Conservation (phyloP, 1,139 yeast genomes). For the Suhomyces anneliseae region DNA sequence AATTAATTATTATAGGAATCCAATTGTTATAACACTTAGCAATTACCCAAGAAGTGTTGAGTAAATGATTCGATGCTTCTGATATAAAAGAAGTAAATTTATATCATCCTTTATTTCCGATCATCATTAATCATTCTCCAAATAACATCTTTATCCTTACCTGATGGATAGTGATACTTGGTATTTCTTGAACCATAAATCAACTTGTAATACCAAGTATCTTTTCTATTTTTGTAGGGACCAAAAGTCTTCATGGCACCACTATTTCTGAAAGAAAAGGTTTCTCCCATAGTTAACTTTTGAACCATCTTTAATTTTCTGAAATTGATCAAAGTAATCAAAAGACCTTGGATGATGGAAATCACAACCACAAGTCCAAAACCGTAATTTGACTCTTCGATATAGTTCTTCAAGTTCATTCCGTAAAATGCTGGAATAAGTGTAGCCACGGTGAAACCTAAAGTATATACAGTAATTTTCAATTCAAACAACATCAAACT, state of each 20-base stretch:
- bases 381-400: conserved; percentile 74
- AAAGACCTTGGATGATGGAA: conserved; percentile 46
- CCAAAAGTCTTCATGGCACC: not conserved
- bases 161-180: conserved; percentile 37
- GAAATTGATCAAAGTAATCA: conserved; percentile 46
- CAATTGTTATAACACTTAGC: too few relatives aligned
- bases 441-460: conserved; percentile 79
- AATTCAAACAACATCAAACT: conserved; percentile 87
- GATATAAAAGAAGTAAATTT: too few relatives aligned
- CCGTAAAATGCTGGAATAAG: conserved; percentile 82
- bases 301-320: conserved; percentile 56
- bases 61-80: too few relatives aligned
- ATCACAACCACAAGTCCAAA: conserved; percentile 59
- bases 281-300: conserved; percentile 53
- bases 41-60: too few relatives aligned
- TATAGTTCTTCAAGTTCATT: conserved; percentile 88
- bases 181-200: conserved; percentile 32
- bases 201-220: conserved; percentile 24
- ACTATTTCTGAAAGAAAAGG: not conserved
- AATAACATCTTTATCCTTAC: conserved; percentile 56
- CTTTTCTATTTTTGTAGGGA: conserved; percentile 3
- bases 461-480: conserved; percentile 79
- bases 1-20: too few relatives aligned
- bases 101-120: not conserved
- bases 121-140: conserved; percentile 73